Conservation (phyloP, 73 alveolate species). For the Stentor roeselii region DNA sequence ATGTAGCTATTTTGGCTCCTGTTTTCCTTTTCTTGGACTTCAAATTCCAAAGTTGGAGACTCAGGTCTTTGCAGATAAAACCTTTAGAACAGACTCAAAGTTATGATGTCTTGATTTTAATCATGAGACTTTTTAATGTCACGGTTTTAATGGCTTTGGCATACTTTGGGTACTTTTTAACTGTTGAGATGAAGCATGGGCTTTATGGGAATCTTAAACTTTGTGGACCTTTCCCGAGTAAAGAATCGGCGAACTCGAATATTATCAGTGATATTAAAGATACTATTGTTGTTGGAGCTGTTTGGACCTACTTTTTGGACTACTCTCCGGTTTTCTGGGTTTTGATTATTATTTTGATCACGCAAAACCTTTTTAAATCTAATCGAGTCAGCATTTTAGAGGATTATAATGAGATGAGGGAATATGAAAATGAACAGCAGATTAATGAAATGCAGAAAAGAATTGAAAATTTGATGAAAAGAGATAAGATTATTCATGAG, state of each 20-base stretch:
- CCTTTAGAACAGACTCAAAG: conserved; percentile 21
- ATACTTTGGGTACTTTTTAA: conserved; percentile 26
- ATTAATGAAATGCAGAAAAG: neutral
- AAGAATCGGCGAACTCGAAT: neutral
- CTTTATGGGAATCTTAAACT: neutral
- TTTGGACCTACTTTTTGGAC: neutral
- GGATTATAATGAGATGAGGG: neutral
- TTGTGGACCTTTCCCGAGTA: conserved; percentile 21
- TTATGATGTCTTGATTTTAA: conserved; percentile 50
- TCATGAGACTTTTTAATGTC: conserved; percentile 54
- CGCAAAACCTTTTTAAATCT: neutral
- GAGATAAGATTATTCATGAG: too few species aligned
- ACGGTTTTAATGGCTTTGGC: conserved; percentile 36
- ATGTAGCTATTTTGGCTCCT: conserved; percentile 40
- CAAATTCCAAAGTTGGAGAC: conserved; percentile 35
- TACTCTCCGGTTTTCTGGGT: conserved; percentile 28
- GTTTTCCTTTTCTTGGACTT: conserved; percentile 36
- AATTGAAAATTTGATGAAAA: neutral
- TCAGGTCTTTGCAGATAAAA: conserved; percentile 33
- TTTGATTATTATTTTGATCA: neutral
- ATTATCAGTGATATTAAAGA: neutral
- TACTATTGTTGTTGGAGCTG: neutral
- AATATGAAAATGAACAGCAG: neutral
- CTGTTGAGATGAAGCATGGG: conserved; percentile 32
- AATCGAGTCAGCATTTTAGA: neutral